Conservation (phyloP, 768 basidiomycete species). For the Filobasidium floriforme region DNA sequence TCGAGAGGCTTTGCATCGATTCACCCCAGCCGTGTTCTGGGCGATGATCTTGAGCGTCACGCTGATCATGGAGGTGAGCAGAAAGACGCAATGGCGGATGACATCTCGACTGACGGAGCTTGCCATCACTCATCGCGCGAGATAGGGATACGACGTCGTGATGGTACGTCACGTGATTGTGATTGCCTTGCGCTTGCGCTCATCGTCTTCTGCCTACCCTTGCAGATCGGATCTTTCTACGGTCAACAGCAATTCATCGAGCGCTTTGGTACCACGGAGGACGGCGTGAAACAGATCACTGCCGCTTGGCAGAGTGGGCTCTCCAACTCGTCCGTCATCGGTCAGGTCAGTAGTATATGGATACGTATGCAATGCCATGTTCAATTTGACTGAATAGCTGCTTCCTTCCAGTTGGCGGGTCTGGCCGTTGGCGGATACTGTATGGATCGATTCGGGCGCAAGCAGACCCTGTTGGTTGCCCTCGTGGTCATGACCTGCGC, state of each 20-base stretch:
- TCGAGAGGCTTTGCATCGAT: conserved; percentile 4
- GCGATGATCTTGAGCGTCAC: conserved; percentile 10
- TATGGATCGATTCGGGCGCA: conserved; percentile 24
- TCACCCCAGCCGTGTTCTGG: conserved; percentile 13
- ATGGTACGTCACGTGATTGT: no score
- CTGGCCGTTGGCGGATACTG: conserved; percentile 23
- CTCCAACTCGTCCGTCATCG: conserved; percentile 14
- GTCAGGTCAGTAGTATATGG: conserved; percentile 11
- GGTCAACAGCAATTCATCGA: conserved; percentile 24
- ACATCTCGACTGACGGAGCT: no score
- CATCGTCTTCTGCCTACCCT: no score
- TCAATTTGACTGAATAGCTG: no score
- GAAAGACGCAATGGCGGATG: no score
- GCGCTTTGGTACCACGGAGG: conserved; percentile 22
- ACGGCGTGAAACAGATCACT: conserved; percentile 15
- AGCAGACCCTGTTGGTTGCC: conserved; percentile 13
- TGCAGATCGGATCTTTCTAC: conserved; percentile 15
- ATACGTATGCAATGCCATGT: no score
- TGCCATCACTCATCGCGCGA: no score
- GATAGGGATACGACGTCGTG: conserved; percentile 28
- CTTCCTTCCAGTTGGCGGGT: conserved; percentile 13
- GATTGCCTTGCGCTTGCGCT: no score
- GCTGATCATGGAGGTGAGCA: conserved; percentile 3
- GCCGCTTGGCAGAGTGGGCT: conserved; percentile 24
- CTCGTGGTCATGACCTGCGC: conserved; percentile 26